These are phyloP conservation scores for Trebouxia gelatinosa DNA, from an alignment of 163 green algal species.

Conservation along the genomic window DNA sequence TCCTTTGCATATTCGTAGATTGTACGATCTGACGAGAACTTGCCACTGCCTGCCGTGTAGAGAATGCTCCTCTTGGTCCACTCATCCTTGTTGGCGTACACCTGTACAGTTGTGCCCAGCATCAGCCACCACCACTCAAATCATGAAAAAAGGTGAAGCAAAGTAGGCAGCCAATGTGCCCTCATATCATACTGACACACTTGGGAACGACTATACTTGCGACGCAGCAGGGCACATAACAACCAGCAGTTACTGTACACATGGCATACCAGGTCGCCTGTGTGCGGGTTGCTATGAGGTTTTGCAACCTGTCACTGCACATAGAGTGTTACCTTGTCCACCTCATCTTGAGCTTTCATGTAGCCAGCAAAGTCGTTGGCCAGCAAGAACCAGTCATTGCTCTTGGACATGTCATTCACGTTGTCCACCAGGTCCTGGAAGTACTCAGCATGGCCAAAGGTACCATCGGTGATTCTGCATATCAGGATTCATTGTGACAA, in stretches of 20 bases:
- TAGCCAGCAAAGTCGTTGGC: slow-evolving; percentile 97
- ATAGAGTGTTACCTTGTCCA: slow-evolving; percentile 70
- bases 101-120: not conserved
- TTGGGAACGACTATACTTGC: too few relatives aligned
- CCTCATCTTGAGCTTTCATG: slow-evolving; percentile 81
- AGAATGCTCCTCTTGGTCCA: slow-evolving; percentile 84
- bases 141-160: too few relatives aligned
- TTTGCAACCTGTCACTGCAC: too few relatives aligned
- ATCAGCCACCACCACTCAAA: too few relatives aligned
- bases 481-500: too few relatives aligned
- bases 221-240: too few relatives aligned
- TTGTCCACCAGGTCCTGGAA: slow-evolving; percentile 77
- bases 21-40: slow-evolving; percentile 96
- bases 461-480: slow-evolving; percentile 64
- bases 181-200: too few relatives aligned
- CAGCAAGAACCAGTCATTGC: slow-evolving; percentile 98
- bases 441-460: slow-evolving; percentile 86
- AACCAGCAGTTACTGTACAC: too few relatives aligned
- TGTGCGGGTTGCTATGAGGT: too few relatives aligned
- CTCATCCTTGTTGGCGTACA: slow-evolving; percentile 58
- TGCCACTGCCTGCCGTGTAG: slow-evolving; percentile 90
- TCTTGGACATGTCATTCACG: slow-evolving; percentile 84
- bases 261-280: too few relatives aligned
- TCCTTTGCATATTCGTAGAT: slow-evolving; percentile 94
- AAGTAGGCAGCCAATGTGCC: too few relatives aligned